Percentiles rank a stretch among this genome's conserved stretches.
Evolutionary conservation across 192 early-diverging fungal species (phyloP).

Genomic region (Radiomyces spectabilis): DNA sequence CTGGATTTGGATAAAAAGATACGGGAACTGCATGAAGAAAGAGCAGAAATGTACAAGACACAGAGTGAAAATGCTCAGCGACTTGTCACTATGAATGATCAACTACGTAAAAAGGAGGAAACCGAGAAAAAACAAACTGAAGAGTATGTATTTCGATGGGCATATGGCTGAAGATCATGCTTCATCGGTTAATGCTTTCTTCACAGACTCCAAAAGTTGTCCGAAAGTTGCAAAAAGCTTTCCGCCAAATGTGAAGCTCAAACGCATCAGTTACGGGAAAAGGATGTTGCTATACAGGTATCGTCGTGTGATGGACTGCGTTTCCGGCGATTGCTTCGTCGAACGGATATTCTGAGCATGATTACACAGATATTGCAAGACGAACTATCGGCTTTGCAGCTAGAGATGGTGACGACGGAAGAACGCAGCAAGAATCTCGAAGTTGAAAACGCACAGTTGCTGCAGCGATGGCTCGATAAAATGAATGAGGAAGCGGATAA

Average conservation of each 20-base stretch:
- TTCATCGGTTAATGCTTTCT: no score
- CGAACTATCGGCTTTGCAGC: constrained; percentile 81
- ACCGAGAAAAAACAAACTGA: constrained; percentile 44
- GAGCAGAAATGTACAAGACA: constrained; percentile 79
- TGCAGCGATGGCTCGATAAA: constrained; percentile 88
- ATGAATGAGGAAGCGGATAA: constrained; percentile 84
- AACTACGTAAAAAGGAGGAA: constrained; percentile 53
- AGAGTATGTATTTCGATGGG: constrained; percentile 68
- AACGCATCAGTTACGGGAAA: constrained; percentile 61
- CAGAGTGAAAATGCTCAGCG: constrained; percentile 90
- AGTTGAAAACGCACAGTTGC: constrained; percentile 77
- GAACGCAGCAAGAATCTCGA: constrained; percentile 59
- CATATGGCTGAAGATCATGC: no score
- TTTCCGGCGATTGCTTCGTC: no score
- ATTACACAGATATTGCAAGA: constrained; percentile 72
- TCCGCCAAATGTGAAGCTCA: constrained; percentile 28
- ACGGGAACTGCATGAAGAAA: constrained; percentile 75
- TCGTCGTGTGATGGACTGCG: neutral
- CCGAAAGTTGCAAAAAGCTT: constrained; percentile 21
- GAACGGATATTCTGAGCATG: neutral
- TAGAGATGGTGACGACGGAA: constrained; percentile 79
- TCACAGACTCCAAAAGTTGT: no score
- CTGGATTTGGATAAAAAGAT: constrained; percentile 72
- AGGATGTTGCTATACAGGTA: constrained; percentile 88
- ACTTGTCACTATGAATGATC: constrained; percentile 79